Base-by-base conservation (phyloP, 768 basidiomycete species). In the Naematelia aurantialba region DNA sequence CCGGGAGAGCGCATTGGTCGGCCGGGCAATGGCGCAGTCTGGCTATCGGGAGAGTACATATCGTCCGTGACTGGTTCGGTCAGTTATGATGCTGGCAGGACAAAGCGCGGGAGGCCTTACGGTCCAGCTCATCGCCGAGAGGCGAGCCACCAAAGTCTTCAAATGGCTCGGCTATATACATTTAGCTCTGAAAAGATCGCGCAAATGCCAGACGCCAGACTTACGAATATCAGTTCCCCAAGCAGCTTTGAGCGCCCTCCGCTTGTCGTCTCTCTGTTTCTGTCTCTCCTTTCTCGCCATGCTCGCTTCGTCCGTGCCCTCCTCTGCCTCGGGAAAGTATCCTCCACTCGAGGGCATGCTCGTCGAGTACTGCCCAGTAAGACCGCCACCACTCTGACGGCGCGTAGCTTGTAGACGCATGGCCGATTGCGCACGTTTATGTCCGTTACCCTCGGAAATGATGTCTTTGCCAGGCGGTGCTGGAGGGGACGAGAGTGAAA, bases 191-290 rank as follows among this genome's bases (percentile, higher is more conserved):
- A 39, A 17, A 39, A 39, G 47, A 52, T 31, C 17, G n/a, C 29
- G 14, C 17, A 1, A 52, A 26, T 19, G 5, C 11, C 5, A 52
- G 24, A 47, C 11, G 8, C 29, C 24, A 11, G 39, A 71, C 75
- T 67, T 59, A 77, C 76, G 76, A 19, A 60, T 66, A 59, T 77
- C 74, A 25, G 63, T 74, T 14, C 76, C 76, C 76, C 76, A 77
- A 58, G 76, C 76, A 45, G 74, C 76, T 47, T 77, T 73, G 42
- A 77, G 55, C 2, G 76, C 76, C 34, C 66, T 52, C 34, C 69
- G 65, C 59, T 76, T 76, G n/a, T 61, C 31, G 24, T 76, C 75
- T 58, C 69, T 69, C 50, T 75, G 65, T 52, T 55, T 62, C 55
- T 73, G 63, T 39, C 70, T 53, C 47, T 73, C 72, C 45, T 61